These are phyloP conservation scores for Ceratobasidium papillatum DNA, from an alignment of 1,284 basidiomycete genomes.

Conservation along the genomic window DNA sequence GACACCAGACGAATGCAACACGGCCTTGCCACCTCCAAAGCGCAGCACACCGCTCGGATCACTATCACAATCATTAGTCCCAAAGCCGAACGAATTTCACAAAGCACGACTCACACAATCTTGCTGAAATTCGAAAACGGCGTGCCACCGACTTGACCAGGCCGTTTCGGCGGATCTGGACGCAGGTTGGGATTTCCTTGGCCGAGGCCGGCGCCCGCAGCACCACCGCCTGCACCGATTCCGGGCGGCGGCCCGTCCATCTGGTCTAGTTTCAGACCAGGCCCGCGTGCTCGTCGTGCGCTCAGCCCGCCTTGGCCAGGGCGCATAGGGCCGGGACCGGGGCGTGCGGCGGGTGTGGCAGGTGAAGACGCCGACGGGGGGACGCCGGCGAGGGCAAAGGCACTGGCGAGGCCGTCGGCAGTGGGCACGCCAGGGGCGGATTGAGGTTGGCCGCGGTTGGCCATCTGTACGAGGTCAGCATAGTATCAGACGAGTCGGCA, in stretches of 20 bases:
- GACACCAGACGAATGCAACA: slow-evolving; percentile 91
- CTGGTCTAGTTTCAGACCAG: slow-evolving; percentile 69
- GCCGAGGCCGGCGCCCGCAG: slow-evolving; percentile 72
- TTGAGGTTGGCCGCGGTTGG: slow-evolving; percentile 58
- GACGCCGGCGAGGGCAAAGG: slow-evolving; percentile 55
- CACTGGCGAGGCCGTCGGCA: slow-evolving; percentile 55
- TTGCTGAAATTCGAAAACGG: slow-evolving; percentile 94
- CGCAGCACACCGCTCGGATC: slow-evolving; percentile 95
- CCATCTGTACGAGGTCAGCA: slow-evolving; percentile 57
- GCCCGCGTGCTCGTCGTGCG: slow-evolving; percentile 61
- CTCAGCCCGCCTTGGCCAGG: slow-evolving; percentile 55
- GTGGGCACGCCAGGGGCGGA: slow-evolving; percentile 48
- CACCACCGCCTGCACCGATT: slow-evolving; percentile 56
- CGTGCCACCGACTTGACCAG: slow-evolving; percentile 60
- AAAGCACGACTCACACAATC: slow-evolving; percentile 77
- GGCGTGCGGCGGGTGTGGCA: slow-evolving; percentile 45
- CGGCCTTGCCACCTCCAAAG: slow-evolving; percentile 87
- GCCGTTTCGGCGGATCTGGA: slow-evolving; percentile 56
- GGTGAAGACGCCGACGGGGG: slow-evolving; percentile 48
- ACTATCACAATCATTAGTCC: slow-evolving; percentile 55
- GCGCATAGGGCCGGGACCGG: slow-evolving; percentile 30
- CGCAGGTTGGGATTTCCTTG: slow-evolving; percentile 65
- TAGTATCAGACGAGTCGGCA: slow-evolving; percentile 16
- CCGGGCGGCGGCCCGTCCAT: slow-evolving; percentile 33
- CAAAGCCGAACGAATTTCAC: slow-evolving; percentile 25